A percentile compares a stretch with the other conserved stretches of the same genome.
Conservation (phyloP, 176 grass and related monocot genomes). For the Avena sativa region DNA sequence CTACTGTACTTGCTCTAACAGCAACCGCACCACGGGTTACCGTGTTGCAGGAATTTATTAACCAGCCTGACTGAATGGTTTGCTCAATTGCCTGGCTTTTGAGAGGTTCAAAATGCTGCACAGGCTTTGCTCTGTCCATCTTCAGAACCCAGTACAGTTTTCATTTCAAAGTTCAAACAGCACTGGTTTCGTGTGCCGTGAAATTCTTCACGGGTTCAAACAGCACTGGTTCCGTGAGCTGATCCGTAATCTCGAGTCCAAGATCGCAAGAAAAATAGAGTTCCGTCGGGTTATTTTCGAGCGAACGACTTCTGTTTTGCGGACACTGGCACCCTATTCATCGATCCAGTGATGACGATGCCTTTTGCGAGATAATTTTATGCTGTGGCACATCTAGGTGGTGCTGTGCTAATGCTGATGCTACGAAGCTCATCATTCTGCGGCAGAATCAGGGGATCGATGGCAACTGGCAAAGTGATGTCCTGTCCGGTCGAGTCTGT, state of each 20-base stretch:
- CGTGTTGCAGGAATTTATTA: slow-evolving; percentile 23
- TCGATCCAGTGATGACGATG: no score
- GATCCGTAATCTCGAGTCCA: not conserved
- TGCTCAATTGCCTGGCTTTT: not conserved
- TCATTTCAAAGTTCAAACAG: slow-evolving; percentile 6
- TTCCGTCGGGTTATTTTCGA: slow-evolving; percentile 25
- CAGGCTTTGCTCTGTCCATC: not conserved
- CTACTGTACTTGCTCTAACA: not conserved
- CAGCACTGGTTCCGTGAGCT: not conserved
- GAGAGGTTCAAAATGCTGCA: not conserved
- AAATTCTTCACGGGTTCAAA: not conserved
- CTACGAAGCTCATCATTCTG: not conserved
- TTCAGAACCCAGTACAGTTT: not conserved
- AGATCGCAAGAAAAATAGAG: not conserved
- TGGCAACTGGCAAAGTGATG: not conserved
- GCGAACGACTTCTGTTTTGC: no score
- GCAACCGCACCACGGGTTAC: not conserved
- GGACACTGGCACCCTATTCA: no score
- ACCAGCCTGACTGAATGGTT: not conserved
- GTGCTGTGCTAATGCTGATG: no score
- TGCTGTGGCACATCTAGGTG: no score
- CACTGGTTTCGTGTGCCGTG: not conserved
- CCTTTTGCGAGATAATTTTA: no score
- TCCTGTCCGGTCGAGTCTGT: not conserved
- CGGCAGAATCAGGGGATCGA: not conserved